phyloP scores from a whole-genome alignment of 257 asterid genomes.

The Plantago major region DNA sequence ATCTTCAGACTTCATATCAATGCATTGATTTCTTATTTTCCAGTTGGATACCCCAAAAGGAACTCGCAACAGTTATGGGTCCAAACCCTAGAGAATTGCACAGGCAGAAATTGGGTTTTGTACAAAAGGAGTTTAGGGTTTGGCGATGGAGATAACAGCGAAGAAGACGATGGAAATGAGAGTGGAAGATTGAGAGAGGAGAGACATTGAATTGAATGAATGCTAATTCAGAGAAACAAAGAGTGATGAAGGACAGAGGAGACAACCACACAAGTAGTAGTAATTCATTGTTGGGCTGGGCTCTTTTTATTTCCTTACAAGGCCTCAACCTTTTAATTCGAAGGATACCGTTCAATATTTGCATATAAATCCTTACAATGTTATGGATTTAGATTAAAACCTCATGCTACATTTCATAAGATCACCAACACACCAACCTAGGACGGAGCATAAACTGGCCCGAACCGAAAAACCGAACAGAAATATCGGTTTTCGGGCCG shows the following conservation, averaged over 20 bases:
- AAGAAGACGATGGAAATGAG: neutral
- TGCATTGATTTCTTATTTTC: constrained; percentile 28
- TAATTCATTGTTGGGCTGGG: neutral
- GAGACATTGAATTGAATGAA: neutral
- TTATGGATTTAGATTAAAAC: no score
- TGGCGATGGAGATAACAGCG: neutral
- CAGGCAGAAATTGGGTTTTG: neutral
- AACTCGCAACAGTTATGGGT: neutral
- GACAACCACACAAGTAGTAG: no score
- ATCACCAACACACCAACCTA: no score
- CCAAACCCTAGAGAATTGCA: neutral
- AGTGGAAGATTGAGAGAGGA: neutral
- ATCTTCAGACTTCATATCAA: constrained; percentile 40
- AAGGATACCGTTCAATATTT: no score
- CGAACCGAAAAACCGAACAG: no score
- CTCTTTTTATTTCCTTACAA: neutral
- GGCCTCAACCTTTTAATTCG: no score
- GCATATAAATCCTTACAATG: no score
- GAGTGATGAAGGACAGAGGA: no score
- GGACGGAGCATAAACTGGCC: no score
- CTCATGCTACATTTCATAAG: no score
- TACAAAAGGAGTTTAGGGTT: neutral
- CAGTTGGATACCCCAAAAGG: neutral
- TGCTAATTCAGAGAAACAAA: neutral
- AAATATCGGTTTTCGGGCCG: no score